Conservation (phyloP, 2,329 filamentous ascomycete species). For the Pestalotiopsis sp. region DNA sequence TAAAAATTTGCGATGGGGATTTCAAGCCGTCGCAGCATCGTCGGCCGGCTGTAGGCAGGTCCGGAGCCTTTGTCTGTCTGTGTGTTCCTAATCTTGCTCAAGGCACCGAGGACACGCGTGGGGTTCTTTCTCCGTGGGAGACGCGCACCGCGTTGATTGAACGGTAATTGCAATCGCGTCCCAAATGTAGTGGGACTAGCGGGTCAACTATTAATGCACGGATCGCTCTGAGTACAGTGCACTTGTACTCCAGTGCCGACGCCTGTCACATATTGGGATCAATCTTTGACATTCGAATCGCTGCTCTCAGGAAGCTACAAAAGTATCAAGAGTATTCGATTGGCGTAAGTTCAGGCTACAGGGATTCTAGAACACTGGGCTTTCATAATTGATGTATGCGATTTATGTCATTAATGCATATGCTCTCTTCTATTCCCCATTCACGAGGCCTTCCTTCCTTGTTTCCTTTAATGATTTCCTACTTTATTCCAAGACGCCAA, state of each 20-base stretch:
- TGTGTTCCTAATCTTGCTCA: not conserved
- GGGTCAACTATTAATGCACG: not conserved
- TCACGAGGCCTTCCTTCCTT: not conserved
- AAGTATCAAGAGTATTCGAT: no score
- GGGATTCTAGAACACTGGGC: no score
- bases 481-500: no score
- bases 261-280: no score
- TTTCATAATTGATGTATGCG: not conserved
- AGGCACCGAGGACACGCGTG: not conserved
- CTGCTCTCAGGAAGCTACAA: no score
- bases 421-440: not conserved
- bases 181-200: not conserved
- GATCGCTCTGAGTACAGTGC: not conserved
- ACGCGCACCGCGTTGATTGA: constrained; percentile 12
- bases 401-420: not conserved
- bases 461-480: no score
- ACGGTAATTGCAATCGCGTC: not conserved
- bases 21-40: not conserved
- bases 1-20: not conserved
- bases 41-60: not conserved
- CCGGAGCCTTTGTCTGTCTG: not conserved
- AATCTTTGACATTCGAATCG: no score
- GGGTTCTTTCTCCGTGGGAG: not conserved
- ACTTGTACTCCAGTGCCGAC: not conserved
- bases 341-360: no score